Conservation (phyloP, 257 asterid species). For the Solanum pennellii region DNA sequence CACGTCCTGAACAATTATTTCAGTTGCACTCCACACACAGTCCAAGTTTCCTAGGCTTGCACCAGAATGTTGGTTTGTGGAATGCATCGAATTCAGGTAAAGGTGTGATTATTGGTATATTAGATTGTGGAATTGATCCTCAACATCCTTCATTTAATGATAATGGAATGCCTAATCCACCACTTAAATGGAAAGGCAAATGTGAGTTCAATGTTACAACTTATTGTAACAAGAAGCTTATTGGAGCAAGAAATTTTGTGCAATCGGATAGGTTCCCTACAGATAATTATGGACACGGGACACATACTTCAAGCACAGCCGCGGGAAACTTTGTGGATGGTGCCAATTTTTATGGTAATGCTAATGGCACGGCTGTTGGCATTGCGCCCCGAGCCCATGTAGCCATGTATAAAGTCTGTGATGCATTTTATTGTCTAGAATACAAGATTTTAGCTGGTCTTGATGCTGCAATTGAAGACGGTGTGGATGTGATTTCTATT, state of each 20-base stretch:
- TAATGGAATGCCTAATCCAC: neutral
- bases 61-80: neutral
- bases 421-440: neutral
- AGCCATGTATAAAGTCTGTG: neutral
- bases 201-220: neutral
- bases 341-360: neutral
- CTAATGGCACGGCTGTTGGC: slow-evolving; percentile 2
- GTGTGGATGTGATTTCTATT: slow-evolving; percentile 3
- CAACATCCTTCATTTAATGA: slow-evolving; percentile 1
- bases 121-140: neutral
- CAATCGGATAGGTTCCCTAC: neutral
- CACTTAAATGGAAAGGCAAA: slow-evolving; percentile 4
- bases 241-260: neutral
- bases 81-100: neutral
- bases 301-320: neutral
- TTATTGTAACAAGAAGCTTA: neutral
- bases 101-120: neutral
- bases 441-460: neutral
- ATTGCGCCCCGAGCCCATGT: neutral
- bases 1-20: neutral
- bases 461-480: slow-evolving; percentile 2
- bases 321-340: neutral
- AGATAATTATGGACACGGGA: neutral
- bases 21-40: neutral
- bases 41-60: neutral